Conservation (phyloP, 1,284 basidiomycete genomes). For the Marasmius tenuissimus region DNA sequence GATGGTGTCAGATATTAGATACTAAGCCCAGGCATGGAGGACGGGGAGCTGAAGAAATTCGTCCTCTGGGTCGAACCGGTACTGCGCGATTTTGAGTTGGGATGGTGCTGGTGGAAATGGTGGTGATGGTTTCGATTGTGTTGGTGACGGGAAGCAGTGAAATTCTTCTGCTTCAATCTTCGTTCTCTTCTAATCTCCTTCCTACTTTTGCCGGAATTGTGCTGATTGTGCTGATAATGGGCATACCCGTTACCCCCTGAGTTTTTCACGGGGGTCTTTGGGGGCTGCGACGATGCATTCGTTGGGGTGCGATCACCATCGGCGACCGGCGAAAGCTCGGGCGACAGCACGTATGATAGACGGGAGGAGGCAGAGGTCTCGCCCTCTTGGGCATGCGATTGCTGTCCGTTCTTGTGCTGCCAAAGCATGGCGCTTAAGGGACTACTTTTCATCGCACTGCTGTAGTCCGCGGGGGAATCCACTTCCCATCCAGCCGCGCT, state of each 20-base stretch:
- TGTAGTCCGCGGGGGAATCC: constrained; percentile 34
- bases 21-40: constrained; percentile 9
- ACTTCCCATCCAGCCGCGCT: constrained; percentile 35
- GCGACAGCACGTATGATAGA: constrained; percentile 41
- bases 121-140: constrained; percentile 34
- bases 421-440: constrained; percentile 59
- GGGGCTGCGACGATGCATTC: constrained; percentile 19
- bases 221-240: constrained; percentile 33
- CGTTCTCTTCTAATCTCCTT: constrained; percentile 63
- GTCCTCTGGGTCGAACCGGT: constrained; percentile 60
- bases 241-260: constrained; percentile 6
- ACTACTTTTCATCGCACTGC: constrained; percentile 47
- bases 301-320: constrained; percentile 61
- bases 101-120: constrained; percentile 60
- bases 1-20: constrained; percentile 3
- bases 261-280: constrained; percentile 6
- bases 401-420: constrained; percentile 38
- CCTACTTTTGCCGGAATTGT: constrained; percentile 44
- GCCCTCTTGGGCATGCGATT: constrained; percentile 21
- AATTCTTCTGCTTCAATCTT: constrained; percentile 60
- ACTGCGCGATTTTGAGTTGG: constrained; percentile 65
- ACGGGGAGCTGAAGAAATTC: constrained; percentile 12
- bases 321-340: constrained; percentile 52
- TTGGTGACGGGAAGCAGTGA: constrained; percentile 35
- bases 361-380: constrained; percentile 17